Conservation (phyloP, 2,329 filamentous ascomycete species). For the Fusarium pseudonygamai region DNA sequence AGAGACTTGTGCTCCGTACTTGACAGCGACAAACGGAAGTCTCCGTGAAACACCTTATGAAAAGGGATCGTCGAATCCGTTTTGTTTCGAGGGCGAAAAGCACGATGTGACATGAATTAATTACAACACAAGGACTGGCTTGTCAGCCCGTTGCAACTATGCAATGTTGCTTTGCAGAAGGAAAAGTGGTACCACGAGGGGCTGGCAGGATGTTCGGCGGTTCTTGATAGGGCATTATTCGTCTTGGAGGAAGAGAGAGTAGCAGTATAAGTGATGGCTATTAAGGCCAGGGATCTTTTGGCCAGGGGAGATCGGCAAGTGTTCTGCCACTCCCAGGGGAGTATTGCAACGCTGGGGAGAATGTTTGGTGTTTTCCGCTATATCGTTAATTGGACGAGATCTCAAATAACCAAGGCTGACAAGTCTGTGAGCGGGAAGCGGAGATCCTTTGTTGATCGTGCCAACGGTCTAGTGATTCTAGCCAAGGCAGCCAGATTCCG, state of each 20-base stretch:
- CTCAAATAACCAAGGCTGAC: conserved; percentile 11
- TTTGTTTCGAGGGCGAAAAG: conserved; percentile 35
- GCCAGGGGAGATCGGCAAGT: conserved; percentile 18
- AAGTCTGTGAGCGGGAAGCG: conserved; percentile 18
- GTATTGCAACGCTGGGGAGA: conserved; percentile 21
- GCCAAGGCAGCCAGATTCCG: conserved; percentile 10
- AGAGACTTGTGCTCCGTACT: not conserved
- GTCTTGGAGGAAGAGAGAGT: not conserved
- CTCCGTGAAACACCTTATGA: conserved; percentile 31
- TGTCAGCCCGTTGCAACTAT: conserved; percentile 28
- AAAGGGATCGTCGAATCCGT: conserved; percentile 28
- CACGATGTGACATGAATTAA: conserved; percentile 38
- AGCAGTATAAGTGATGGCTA: conserved; percentile 1
- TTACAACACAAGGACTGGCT: conserved; percentile 30
- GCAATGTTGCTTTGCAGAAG: conserved; percentile 33
- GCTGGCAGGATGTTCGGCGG: conserved; percentile 26
- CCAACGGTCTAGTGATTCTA: not conserved
- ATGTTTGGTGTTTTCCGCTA: conserved; percentile 29
- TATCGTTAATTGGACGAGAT: conserved; percentile 15
- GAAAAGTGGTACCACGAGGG: conserved; percentile 35
- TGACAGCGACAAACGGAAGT: not conserved
- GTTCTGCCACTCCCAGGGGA: conserved; percentile 16
- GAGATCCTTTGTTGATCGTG: conserved; percentile 29
- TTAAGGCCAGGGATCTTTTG: conserved; percentile 29
- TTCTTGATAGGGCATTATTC: conserved; percentile 22